Evolutionary conservation across 805 yeast species (phyloP).

Genomic region (Candida saitoana): DNA sequence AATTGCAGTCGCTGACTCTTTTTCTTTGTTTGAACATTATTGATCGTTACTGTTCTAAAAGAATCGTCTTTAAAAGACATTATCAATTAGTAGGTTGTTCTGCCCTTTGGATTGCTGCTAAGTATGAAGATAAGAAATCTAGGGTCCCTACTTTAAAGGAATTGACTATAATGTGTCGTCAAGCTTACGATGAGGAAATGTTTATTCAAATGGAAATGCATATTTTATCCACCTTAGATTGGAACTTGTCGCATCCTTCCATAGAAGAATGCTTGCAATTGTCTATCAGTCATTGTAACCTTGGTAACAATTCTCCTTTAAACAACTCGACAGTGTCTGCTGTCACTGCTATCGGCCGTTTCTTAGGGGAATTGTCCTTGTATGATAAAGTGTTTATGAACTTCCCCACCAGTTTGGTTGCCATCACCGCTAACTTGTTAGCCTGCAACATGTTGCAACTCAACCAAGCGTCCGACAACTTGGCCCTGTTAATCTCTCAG

Average conservation of each 20-base stretch:
- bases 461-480: conserved; percentile 37
- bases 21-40: conserved; percentile 42
- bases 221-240: conserved; percentile 58
- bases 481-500: conserved; percentile 20
- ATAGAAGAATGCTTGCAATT: conserved; percentile 49
- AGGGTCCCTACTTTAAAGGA: conserved; percentile 56
- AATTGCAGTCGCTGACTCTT: conserved; percentile 39
- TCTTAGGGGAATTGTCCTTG: conserved; percentile 51
- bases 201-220: conserved; percentile 60
- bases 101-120: conserved; percentile 46
- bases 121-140: conserved; percentile 56
- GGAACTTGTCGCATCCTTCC: conserved; percentile 45
- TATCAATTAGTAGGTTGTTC: conserved; percentile 47
- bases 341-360: conserved; percentile 50
- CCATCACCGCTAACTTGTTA: conserved; percentile 47
- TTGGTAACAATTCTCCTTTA: conserved; percentile 20
- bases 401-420: conserved; percentile 43
- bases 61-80: conserved; percentile 45
- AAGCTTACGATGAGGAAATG: conserved; percentile 55
- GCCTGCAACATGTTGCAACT: conserved; percentile 53
- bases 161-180: conserved; percentile 52
- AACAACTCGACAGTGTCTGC: conserved; percentile 41
- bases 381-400: conserved; percentile 47
- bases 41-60: conserved; percentile 44
- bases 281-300: conserved; percentile 27